Percentiles rank a stretch among this genome's conserved stretches.
These are phyloP conservation scores for Talaromyces pinophilus DNA, from an alignment of 2,329 filamentous ascomycete species.

Conservation along the genomic window DNA sequence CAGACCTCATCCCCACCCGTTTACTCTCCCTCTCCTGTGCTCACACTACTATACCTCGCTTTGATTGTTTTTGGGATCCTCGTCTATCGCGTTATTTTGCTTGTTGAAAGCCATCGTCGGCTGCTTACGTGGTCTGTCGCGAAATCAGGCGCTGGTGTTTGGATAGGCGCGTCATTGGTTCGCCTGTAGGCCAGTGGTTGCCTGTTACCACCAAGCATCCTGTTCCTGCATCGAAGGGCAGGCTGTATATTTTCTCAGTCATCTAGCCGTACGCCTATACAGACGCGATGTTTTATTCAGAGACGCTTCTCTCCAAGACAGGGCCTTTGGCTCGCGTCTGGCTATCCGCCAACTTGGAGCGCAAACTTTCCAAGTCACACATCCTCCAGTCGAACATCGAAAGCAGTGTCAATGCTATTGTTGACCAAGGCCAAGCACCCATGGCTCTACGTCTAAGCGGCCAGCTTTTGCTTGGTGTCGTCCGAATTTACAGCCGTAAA, in stretches of 20 bases:
- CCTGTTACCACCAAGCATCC: slow-evolving; percentile 19
- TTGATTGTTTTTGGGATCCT: slow-evolving; percentile 5
- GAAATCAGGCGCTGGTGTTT: slow-evolving; percentile 22
- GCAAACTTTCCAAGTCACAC: slow-evolving; percentile 96
- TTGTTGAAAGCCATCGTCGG: slow-evolving; percentile 4
- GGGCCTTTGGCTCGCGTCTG: slow-evolving; percentile 96
- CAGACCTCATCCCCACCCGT: slow-evolving; percentile 10
- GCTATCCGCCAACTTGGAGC: slow-evolving; percentile 96
- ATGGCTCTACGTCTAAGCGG: slow-evolving; percentile 93
- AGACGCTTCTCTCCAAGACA: slow-evolving; percentile 92
- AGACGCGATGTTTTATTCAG: slow-evolving; percentile 86
- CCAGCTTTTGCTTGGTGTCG: slow-evolving; percentile 90
- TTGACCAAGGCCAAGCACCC: slow-evolving; percentile 86
- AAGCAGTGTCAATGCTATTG: slow-evolving; percentile 92
- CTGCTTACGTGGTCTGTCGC: slow-evolving; percentile 17
- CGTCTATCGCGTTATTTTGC: not conserved
- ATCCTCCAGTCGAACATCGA: slow-evolving; percentile 93
- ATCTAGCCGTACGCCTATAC: slow-evolving; percentile 32
- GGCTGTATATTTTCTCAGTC: slow-evolving; percentile 25
- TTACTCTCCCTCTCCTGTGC: not conserved
- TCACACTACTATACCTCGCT: not conserved
- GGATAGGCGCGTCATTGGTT: slow-evolving; percentile 24
- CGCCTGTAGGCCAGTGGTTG: slow-evolving; percentile 7
- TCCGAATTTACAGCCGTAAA: slow-evolving; percentile 96
- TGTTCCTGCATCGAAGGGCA: not conserved